These are phyloP conservation scores for Fusarium sp. DNA, from an alignment of 2,329 filamentous ascomycete species.

Conservation along the genomic window DNA sequence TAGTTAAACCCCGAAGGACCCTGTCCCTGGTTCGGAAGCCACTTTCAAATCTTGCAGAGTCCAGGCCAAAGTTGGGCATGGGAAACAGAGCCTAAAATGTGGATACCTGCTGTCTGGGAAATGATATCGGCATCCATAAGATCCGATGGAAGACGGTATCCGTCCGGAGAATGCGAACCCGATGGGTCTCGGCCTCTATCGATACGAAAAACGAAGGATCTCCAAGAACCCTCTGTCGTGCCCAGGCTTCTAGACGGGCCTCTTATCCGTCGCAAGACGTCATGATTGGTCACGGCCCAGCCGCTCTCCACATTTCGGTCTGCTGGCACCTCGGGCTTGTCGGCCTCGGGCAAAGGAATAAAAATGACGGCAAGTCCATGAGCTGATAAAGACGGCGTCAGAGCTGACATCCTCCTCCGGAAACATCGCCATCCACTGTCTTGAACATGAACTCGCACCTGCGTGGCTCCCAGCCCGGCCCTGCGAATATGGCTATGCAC, in stretches of 20 bases:
- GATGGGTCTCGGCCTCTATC: conserved; percentile 6
- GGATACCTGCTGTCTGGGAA: conserved; percentile 2
- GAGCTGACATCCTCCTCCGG: conserved; percentile 15
- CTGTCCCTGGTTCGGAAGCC: conserved; percentile 11
- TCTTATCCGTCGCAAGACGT: neutral
- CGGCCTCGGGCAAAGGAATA: conserved; percentile 21
- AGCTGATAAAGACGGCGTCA: conserved; percentile 10
- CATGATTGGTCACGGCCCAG: conserved; percentile 12
- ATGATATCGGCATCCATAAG: neutral
- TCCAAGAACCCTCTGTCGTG: neutral
- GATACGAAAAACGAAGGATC: conserved; percentile 17
- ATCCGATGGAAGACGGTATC: neutral
- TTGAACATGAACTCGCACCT: neutral
- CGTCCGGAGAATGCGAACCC: neutral
- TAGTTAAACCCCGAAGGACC: conserved; percentile 21
- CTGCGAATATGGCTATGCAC: conserved; percentile 1
- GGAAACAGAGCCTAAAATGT: conserved; percentile 29
- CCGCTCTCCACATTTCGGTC: conserved; percentile 15
- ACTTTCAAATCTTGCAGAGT: conserved; percentile 20
- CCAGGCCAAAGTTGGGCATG: conserved; percentile 13
- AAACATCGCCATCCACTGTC: conserved; percentile 10
- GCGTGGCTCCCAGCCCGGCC: neutral
- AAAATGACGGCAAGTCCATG: conserved; percentile 22
- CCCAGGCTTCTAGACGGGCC: conserved; percentile 32
- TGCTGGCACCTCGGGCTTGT: conserved; percentile 26